phyloP scores from a whole-genome alignment of 169 alveolate species.

The Besnoitia besnoiti region DNA sequence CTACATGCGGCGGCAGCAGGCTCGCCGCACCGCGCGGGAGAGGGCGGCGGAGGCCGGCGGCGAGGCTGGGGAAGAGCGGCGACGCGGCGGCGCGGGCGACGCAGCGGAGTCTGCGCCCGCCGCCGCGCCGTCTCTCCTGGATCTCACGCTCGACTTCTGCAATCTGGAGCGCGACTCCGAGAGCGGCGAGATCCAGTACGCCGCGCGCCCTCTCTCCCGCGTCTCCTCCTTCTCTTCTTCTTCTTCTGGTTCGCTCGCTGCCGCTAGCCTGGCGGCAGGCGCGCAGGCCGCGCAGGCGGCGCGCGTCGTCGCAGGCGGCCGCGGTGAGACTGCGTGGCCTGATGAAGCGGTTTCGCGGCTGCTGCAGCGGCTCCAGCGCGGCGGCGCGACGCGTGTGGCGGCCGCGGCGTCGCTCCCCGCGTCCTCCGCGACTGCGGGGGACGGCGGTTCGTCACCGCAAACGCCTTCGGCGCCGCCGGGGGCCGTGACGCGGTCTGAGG shows the following conservation, averaged over 20 bases:
- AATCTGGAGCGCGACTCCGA: neutral
- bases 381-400: neutral
- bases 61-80: neutral
- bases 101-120: neutral
- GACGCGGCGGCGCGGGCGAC: neutral
- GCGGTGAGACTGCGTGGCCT: neutral
- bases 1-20: neutral
- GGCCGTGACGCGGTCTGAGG: neutral
- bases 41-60: neutral
- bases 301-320: neutral
- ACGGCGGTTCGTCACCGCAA: neutral
- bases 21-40: neutral
- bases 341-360: neutral
- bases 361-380: neutral
- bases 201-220: neutral
- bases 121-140: neutral
- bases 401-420: neutral
- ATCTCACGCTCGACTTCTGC: neutral
- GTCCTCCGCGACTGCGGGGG: neutral
- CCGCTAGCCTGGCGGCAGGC: too few relatives aligned
- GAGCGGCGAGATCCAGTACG: neutral
- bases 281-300: too few relatives aligned
- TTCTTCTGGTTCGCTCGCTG: neutral
- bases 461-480: neutral
- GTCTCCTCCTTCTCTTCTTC: neutral